These are phyloP conservation scores for Phytophthora cryptogea DNA, from an alignment of 352 stramenopile species.

Conservation along the genomic window DNA sequence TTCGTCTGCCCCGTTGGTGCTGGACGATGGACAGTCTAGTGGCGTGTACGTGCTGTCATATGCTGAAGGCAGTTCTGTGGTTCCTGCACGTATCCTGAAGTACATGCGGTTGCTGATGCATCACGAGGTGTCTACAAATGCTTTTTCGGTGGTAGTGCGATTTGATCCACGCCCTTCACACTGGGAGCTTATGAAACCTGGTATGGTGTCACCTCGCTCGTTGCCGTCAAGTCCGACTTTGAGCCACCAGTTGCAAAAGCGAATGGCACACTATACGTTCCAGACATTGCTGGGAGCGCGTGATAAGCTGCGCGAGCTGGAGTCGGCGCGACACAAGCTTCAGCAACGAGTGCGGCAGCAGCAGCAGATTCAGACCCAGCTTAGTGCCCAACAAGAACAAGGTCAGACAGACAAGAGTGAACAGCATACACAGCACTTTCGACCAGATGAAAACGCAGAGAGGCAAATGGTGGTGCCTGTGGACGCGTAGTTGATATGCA, in stretches of 20 bases:
- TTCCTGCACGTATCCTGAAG: slow-evolving; percentile 81
- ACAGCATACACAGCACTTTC: background rate
- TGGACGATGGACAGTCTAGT: slow-evolving; percentile 29
- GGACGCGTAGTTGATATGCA: slow-evolving; percentile 9
- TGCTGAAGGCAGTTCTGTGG: slow-evolving; percentile 68
- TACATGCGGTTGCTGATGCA: slow-evolving; percentile 89
- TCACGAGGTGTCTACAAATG: slow-evolving; percentile 83
- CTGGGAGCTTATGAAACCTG: slow-evolving; percentile 77
- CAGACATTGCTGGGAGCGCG: slow-evolving; percentile 63
- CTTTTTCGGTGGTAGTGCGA: slow-evolving; percentile 80
- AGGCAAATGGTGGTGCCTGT: slow-evolving; percentile 11
- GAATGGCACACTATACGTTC: slow-evolving; percentile 82
- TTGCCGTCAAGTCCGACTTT: slow-evolving; percentile 75
- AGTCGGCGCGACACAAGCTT: slow-evolving; percentile 45
- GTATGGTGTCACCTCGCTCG: slow-evolving; percentile 80
- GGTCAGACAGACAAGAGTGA: background rate
- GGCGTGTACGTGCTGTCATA: slow-evolving; percentile 83
- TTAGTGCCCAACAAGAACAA: slow-evolving; percentile 1
- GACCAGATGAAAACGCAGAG: background rate
- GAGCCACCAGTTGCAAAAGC: slow-evolving; percentile 69
- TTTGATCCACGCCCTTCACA: slow-evolving; percentile 71
- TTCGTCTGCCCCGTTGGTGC: slow-evolving; percentile 23
- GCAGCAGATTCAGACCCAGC: slow-evolving; percentile 6
- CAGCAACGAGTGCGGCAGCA: slow-evolving; percentile 17
- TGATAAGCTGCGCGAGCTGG: slow-evolving; percentile 62